Conservation (phyloP, 345 rosid species). For the Acer saccharum region DNA sequence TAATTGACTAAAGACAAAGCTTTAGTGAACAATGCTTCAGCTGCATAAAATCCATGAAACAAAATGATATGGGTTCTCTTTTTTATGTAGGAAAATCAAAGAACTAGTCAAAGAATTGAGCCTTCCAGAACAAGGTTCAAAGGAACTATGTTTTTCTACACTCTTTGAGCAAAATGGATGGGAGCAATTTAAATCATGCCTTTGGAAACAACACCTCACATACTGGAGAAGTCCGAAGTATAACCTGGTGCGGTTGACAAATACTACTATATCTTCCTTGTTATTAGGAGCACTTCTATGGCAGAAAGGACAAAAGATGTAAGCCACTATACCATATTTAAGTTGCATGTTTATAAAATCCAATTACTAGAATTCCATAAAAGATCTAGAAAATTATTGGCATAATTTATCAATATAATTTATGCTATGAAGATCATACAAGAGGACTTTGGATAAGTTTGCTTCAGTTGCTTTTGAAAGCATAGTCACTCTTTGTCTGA, state of each 20-base stretch:
- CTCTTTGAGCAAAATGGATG: slow-evolving; percentile 29
- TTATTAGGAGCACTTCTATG: slow-evolving; percentile 36
- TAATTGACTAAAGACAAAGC: not conserved
- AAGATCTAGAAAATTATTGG: no score
- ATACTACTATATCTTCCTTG: slow-evolving; percentile 19
- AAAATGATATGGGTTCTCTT: not conserved
- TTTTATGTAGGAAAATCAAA: slow-evolving; percentile 23
- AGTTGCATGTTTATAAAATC: no score
- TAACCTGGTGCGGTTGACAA: slow-evolving; percentile 29
- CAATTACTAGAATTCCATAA: no score
- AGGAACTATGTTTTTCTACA: slow-evolving; percentile 27
- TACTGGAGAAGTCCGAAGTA: slow-evolving; percentile 48
- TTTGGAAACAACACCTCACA: slow-evolving; percentile 42
- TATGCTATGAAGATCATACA: no score
- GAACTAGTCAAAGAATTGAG: slow-evolving; percentile 27
- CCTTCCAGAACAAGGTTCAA: slow-evolving; percentile 21
- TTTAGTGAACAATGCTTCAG: not conserved
- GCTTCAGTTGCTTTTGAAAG: no score
- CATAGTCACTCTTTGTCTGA: no score
- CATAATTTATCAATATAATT: no score
- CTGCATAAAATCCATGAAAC: not conserved
- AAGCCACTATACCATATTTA: slow-evolving; percentile 10
- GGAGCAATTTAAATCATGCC: slow-evolving; percentile 44
- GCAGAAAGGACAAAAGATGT: slow-evolving; percentile 45
- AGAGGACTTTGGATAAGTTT: no score